phyloP scores from a whole-genome alignment of 73 alveolate genomes.

The Stentor coeruleus region DNA sequence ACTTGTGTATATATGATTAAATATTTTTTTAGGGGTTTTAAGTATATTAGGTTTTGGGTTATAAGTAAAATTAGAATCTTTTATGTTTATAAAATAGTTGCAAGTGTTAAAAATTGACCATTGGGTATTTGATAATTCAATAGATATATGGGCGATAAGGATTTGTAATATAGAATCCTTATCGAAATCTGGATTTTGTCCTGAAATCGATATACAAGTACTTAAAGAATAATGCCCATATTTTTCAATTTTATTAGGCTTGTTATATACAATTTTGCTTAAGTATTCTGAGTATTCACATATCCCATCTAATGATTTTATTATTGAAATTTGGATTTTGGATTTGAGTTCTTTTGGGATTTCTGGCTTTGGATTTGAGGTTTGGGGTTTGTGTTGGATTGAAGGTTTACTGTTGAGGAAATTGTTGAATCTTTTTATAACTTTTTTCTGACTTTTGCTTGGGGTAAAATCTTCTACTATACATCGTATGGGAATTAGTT shows the following conservation, averaged over 20 bases:
- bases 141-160: background rate
- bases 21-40: background rate
- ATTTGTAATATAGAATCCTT: background rate
- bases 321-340: background rate
- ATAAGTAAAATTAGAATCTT: background rate
- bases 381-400: too few species aligned
- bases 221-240: background rate
- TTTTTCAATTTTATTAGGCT: background rate
- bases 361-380: background rate
- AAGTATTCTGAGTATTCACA: too few species aligned
- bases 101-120: background rate
- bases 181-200: background rate
- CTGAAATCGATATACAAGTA: background rate
- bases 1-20: constrained; percentile 22
- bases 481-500: constrained; percentile 70
- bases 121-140: background rate
- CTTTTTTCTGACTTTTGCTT: constrained; percentile 66
- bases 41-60: background rate
- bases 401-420: constrained; percentile 46
- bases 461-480: constrained; percentile 63
- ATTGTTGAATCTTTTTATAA: constrained; percentile 76
- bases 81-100: background rate
- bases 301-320: background rate
- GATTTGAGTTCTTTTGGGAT: background rate
- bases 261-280: background rate